phyloP scores from a whole-genome alignment of 140 eudicot genomes.

The Cichorium intybus region DNA sequence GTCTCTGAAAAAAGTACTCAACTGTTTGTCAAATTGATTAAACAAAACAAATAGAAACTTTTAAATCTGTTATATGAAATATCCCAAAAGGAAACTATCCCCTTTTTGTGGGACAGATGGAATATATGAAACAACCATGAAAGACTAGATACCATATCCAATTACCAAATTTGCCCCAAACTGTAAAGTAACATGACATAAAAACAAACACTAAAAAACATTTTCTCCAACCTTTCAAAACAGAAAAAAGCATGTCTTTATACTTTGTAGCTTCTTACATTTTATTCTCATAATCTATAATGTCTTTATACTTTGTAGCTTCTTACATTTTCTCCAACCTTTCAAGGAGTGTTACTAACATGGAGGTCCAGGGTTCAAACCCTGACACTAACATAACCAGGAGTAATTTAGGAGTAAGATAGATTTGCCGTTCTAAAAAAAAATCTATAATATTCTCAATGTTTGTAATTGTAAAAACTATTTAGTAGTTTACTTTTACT shows the following conservation, averaged over 20 bases:
- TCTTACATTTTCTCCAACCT: too few relatives aligned
- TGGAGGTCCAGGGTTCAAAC: too few relatives aligned
- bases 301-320: too few relatives aligned
- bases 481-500: slow-evolving; percentile 13
- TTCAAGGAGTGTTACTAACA: too few relatives aligned
- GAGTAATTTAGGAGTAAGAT: too few relatives aligned
- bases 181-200: slow-evolving; percentile 11
- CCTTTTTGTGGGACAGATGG: slow-evolving; percentile 17
- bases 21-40: slow-evolving; percentile 2
- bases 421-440: too few relatives aligned
- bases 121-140: neutral
- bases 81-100: slow-evolving; percentile 17
- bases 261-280: neutral
- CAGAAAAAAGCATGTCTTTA: neutral
- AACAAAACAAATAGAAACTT: neutral
- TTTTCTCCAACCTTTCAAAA: neutral
- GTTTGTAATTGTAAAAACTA: neutral
- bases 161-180: neutral
- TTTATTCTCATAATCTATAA: neutral
- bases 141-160: slow-evolving; percentile 3
- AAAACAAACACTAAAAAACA: slow-evolving; percentile 38
- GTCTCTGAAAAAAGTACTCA: neutral
- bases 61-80: neutral
- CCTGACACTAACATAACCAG: too few relatives aligned
- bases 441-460: neutral